These are phyloP conservation scores for Salicornia ramosissima DNA, from an alignment of 148 eudicot species.

Conservation along the genomic window DNA sequence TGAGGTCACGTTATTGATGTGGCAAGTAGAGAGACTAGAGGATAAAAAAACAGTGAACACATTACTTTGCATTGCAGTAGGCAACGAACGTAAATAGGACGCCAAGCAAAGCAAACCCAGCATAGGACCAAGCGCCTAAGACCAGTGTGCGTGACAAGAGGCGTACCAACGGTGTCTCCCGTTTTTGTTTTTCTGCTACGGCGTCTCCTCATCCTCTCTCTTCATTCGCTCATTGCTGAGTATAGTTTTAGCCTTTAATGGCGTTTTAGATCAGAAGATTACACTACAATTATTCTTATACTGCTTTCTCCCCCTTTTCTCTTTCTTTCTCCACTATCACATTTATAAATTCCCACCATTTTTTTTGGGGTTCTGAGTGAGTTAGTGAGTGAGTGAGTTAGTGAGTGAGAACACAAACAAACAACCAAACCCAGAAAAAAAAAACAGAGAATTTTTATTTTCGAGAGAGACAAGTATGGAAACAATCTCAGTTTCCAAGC, in stretches of 20 bases:
- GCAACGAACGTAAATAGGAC: too few species aligned
- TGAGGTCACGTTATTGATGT: slow-evolving; percentile 22
- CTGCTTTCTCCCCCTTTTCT: not conserved
- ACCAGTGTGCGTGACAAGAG: slow-evolving; percentile 12
- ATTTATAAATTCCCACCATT: not conserved
- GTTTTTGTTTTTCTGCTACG: not conserved
- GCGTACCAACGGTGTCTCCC: slow-evolving; percentile 21
- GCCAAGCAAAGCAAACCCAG: not conserved
- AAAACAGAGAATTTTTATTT: slow-evolving; percentile 1
- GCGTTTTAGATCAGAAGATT: slow-evolving; percentile 14
- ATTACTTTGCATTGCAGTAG: too few species aligned
- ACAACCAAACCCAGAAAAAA: slow-evolving; percentile 21
- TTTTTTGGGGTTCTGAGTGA: not conserved
- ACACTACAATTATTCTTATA: not conserved
- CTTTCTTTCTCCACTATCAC: not conserved
- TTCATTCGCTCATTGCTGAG: too few species aligned
- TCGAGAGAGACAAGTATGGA: slow-evolving; percentile 12
- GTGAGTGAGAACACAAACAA: slow-evolving; percentile 12
- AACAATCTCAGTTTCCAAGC: slow-evolving; percentile 38
- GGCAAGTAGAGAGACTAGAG: not conserved
- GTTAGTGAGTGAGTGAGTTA: too few species aligned
- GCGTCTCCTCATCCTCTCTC: not conserved
- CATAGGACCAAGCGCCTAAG: too few species aligned
- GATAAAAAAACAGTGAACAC: not conserved
- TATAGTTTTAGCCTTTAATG: slow-evolving; percentile 13